phyloP scores from a whole-genome alignment of 805 yeast genomes.

The Maudiozyma serrabonitensis region DNA sequence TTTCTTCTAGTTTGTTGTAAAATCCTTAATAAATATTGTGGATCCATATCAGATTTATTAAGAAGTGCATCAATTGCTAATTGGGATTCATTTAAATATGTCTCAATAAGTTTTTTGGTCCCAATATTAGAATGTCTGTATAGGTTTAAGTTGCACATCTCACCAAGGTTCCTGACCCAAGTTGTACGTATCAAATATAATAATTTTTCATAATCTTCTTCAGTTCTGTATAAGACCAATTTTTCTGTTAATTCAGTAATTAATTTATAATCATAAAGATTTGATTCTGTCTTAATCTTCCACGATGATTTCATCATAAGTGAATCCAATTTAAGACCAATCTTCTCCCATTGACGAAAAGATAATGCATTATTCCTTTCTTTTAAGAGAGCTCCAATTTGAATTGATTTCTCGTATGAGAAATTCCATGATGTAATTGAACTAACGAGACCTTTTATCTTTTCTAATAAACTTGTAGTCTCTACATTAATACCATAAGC shows the following conservation, averaged over 20 bases:
- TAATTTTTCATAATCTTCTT: conserved; percentile 49
- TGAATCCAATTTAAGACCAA: conserved; percentile 55
- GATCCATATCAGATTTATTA: conserved; percentile 41
- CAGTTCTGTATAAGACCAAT: conserved; percentile 47
- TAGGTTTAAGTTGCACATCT: conserved; percentile 71
- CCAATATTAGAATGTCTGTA: conserved; percentile 78
- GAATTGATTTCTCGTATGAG: conserved; percentile 26
- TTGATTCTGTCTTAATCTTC: conserved; percentile 55
- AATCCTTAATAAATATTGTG: conserved; percentile 62
- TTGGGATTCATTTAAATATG: conserved; percentile 71
- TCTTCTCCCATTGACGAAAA: conserved; percentile 57
- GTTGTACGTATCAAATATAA: conserved; percentile 73
- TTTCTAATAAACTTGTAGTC: not conserved
- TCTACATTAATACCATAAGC: not conserved
- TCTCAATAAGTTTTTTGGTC: conserved; percentile 75
- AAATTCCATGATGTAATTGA: not conserved
- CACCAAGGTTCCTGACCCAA: conserved; percentile 78
- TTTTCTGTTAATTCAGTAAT: conserved; percentile 44
- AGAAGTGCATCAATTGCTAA: conserved; percentile 25
- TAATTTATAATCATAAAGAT: conserved; percentile 64
- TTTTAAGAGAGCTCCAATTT: conserved; percentile 31
- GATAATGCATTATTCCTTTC: conserved; percentile 42
- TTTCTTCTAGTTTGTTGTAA: conserved; percentile 81
- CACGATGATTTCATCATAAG: conserved; percentile 57
- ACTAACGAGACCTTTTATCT: not conserved